phyloP scores from a whole-genome alignment of 1,284 basidiomycete genomes.

The Neotropicomus parvogracilis region DNA sequence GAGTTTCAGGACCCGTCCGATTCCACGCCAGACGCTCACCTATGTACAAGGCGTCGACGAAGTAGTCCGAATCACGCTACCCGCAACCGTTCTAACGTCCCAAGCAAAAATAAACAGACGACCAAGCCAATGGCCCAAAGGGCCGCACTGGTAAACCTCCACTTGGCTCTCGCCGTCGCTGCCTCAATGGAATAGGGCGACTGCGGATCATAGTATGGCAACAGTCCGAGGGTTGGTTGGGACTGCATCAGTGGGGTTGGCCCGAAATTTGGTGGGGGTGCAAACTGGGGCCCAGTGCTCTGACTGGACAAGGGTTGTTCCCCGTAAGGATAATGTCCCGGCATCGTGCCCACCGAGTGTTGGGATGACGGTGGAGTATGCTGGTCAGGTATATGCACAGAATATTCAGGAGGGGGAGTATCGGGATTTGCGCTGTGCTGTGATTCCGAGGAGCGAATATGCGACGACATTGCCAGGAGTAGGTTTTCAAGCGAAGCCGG shows the following conservation, averaged over 20 bases:
- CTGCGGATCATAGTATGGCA: conserved; percentile 49
- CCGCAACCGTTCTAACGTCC: too few relatives aligned
- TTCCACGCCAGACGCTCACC: too few relatives aligned
- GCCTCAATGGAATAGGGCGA: conserved; percentile 41
- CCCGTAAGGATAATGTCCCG: conserved; percentile 16
- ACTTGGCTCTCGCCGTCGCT: conserved; percentile 43
- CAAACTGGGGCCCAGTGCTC: conserved; percentile 15
- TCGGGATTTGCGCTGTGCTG: conserved; percentile 27
- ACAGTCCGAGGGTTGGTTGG: conserved; percentile 28
- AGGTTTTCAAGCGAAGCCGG: background rate
- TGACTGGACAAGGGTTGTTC: conserved; percentile 19
- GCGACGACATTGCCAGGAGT: conserved; percentile 14
- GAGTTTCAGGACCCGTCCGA: too few relatives aligned
- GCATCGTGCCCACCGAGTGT: conserved; percentile 15
- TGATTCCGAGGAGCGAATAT: conserved; percentile 12
- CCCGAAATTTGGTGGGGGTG: conserved; percentile 28
- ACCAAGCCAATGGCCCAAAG: conserved; percentile 41
- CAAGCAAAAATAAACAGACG: conserved; percentile 22
- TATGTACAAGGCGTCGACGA: too few relatives aligned
- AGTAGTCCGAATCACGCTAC: too few relatives aligned
- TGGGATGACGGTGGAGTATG: conserved; percentile 18
- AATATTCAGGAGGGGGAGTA: conserved; percentile 31
- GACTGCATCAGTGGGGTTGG: conserved; percentile 43
- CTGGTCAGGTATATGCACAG: conserved; percentile 19
- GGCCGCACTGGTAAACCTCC: conserved; percentile 43